Evolutionary conservation across 2,329 filamentous ascomycete genomes (phyloP), one percentile per base, ranked within the genome.

Genomic region (Microdochium paspali): DNA sequence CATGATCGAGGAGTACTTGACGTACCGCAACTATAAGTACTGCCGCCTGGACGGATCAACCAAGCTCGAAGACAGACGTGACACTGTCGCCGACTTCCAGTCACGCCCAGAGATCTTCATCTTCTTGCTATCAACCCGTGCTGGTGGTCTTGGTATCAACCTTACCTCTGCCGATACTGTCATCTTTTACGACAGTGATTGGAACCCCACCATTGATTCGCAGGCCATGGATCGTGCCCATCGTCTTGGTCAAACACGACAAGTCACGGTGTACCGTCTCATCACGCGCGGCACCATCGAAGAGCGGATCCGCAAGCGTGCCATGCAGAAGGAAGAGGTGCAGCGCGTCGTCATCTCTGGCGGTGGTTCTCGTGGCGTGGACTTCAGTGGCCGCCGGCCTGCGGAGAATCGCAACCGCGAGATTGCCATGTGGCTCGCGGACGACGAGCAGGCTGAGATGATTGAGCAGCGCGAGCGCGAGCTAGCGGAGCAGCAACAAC

Each of bases 101-200:
- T 91, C 87, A 25, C 81, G 87, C 32, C 87, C 89, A 0, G 90
- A 95, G 18, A 95, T 97, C 56, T 98, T 98, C 65, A 88, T 98
- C 58, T 98, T 98, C 77, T 73, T 98, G 30, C 74, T 98, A 35
- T 95, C 90, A 20, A 98, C 93, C 0, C 90, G 93, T 67, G 93
- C 93, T 31, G 93, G 93, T 80, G 93, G 93, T 74, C 78, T 98
- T 20, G 93, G 93, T 71, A 98, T 98, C 75, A 98, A 98, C 62
- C 73, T 98, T 56, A 97, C 93, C 5, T 85, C 87, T 46, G 93
- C 93, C 20, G 93, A 98, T 64, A 98, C 93, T 0, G 93, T 98
- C 68, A 97, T 98, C 67, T 98, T 98, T 72, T 98, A 98, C 76
- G 93, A 98, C 64, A 95, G 89, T 10, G 93, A 98, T 66, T 98